A percentile compares a stretch with the other conserved stretches of the same genome.
phyloP scores from a whole-genome alignment of 2,329 filamentous ascomycete genomes.

The Aspergillus japonicus region DNA sequence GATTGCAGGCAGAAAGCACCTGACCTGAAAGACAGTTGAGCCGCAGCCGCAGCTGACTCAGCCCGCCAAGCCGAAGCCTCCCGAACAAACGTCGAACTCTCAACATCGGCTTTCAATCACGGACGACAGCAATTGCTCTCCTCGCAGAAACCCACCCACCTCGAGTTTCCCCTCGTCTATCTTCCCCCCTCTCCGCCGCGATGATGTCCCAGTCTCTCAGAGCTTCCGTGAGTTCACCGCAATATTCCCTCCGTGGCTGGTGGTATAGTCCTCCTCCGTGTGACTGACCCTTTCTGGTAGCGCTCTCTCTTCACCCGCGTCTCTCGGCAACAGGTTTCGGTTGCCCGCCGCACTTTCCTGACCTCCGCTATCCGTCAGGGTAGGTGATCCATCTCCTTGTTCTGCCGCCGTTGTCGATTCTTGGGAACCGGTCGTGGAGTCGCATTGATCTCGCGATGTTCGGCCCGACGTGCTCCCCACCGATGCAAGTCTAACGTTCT shows the following conservation, averaged over 20 bases:
- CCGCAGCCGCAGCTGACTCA: conserved; percentile 26
- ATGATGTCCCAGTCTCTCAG: conserved; percentile 64
- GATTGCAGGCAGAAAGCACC: conserved; percentile 8
- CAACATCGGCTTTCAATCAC: conserved; percentile 20
- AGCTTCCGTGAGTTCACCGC: conserved; percentile 53
- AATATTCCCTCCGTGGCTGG: neutral
- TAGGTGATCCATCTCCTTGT: conserved; percentile 40
- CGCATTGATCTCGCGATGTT: neutral
- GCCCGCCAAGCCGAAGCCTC: conserved; percentile 28
- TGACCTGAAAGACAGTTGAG: conserved; percentile 14
- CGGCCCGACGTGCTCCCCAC: neutral
- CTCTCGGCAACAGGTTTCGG: conserved; percentile 56
- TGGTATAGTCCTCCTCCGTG: neutral
- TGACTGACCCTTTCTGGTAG: conserved; percentile 39
- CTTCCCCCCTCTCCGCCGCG: conserved; percentile 29
- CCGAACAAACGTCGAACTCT: conserved; percentile 29
- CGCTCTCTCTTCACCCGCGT: conserved; percentile 62
- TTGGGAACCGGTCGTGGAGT: neutral
- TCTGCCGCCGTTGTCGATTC: conserved; percentile 24
- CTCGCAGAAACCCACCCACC: conserved; percentile 23
- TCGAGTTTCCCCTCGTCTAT: conserved; percentile 27
- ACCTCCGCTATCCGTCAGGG: conserved; percentile 62
- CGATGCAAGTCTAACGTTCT: conserved; percentile 17
- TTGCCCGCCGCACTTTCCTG: conserved; percentile 63
- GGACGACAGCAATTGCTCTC: conserved; percentile 21